Conservation (phyloP, 2,329 filamentous ascomycete species). For the Trichophyton verrucosum region DNA sequence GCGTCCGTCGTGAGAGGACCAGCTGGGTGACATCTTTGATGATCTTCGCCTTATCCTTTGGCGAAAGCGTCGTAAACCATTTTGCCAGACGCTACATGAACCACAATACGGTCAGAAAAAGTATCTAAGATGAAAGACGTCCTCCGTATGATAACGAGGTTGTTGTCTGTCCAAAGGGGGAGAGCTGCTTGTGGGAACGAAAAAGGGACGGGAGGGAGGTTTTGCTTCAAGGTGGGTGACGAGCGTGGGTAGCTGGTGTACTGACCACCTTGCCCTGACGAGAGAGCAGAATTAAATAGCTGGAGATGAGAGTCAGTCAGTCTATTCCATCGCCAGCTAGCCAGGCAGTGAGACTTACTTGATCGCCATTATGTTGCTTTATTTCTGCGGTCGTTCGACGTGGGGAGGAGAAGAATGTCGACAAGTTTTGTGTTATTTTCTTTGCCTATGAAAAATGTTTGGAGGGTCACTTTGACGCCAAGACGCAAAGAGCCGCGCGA, state of each 20-base stretch:
- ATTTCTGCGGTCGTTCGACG: background rate
- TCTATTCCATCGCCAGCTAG: background rate
- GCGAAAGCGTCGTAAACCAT: slow-evolving; percentile 97
- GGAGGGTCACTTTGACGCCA: background rate
- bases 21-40: slow-evolving; percentile 99
- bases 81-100: slow-evolving; percentile 76
- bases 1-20: slow-evolving; percentile 84
- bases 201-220: background rate
- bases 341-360: slow-evolving; percentile 31
- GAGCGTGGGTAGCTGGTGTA: slow-evolving; percentile 19
- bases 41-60: slow-evolving; percentile 98
- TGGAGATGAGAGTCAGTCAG: slow-evolving; percentile 27
- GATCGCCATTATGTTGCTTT: slow-evolving; percentile 39
- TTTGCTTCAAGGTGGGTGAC: slow-evolving; percentile 27
- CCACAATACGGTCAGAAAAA: background rate
- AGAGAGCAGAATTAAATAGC: slow-evolving; percentile 94
- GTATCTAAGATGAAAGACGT: background rate
- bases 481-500: background rate
- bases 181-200: background rate
- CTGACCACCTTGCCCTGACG: slow-evolving; percentile 98
- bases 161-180: slow-evolving; percentile 12
- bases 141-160: slow-evolving; percentile 15
- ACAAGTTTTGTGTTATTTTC: slow-evolving; percentile 4
- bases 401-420: background rate
- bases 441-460: background rate